Percentiles rank a stretch among this genome's conserved stretches.
phyloP scores from a whole-genome alignment of 148 eudicot species.

The Nepenthes mirabilis region DNA sequence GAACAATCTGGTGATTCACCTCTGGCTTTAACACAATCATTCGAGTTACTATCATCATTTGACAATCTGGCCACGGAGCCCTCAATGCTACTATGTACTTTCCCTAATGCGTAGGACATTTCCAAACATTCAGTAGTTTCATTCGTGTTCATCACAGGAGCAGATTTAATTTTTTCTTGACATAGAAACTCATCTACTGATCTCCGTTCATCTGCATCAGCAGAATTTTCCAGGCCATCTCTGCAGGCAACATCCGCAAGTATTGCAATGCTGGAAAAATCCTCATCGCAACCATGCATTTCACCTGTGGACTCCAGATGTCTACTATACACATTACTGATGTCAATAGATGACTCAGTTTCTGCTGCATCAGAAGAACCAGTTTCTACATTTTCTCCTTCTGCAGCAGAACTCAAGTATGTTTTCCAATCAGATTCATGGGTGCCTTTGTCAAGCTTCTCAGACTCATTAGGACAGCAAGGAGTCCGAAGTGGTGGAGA shows the following conservation, averaged over 20 bases:
- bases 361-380: slow-evolving; percentile 1
- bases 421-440: neutral
- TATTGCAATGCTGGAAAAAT: slow-evolving; percentile 69
- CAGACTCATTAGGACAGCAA: slow-evolving; percentile 2
- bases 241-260: slow-evolving; percentile 84
- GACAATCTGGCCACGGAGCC: neutral
- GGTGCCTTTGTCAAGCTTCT: neutral
- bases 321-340: neutral
- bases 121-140: neutral
- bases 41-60: slow-evolving; percentile 11
- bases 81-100: neutral
- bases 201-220: slow-evolving; percentile 18
- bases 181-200: slow-evolving; percentile 15
- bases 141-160: slow-evolving; percentile 6
- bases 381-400: slow-evolving; percentile 2
- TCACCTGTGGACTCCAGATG: neutral
- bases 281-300: slow-evolving; percentile 18
- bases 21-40: neutral
- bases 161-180: slow-evolving; percentile 6
- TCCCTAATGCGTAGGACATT: neutral
- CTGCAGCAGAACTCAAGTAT: neutral
- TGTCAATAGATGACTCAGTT: slow-evolving; percentile 2
- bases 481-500: slow-evolving; percentile 16
- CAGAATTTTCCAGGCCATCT: slow-evolving; percentile 29
- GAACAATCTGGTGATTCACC: neutral